Evolutionary conservation across 495 filamentous ascomycete genomes (phyloP).

Genomic region (Penicillium dipodomyicola): DNA sequence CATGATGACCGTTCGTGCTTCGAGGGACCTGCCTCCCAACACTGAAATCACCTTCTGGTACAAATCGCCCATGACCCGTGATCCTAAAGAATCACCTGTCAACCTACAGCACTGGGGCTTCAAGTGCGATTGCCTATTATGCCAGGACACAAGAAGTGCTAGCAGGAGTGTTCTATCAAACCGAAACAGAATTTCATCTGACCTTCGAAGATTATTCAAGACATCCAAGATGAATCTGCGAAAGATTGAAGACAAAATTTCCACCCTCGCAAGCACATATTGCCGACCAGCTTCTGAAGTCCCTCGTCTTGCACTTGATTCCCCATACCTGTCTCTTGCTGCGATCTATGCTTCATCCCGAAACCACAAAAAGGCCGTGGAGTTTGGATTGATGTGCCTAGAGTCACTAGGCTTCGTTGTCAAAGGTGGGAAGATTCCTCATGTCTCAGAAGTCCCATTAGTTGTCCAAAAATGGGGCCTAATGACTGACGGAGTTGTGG

Average conservation of each 20-base stretch:
- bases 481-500: conserved; percentile 26
- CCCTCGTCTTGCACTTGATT: conserved; percentile 32
- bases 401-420: conserved; percentile 44
- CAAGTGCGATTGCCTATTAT: conserved; percentile 46
- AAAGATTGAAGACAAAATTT: conserved; percentile 22
- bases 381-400: conserved; percentile 26
- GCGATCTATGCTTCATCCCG: conserved; percentile 8
- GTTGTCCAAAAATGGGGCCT: conserved; percentile 45
- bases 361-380: conserved; percentile 10
- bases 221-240: not conserved
- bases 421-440: conserved; percentile 26
- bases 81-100: conserved; percentile 11
- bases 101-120: conserved; percentile 45
- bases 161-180: conserved; percentile 8
- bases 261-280: conserved; percentile 33
- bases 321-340: conserved; percentile 31
- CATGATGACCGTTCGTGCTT: conserved; percentile 57
- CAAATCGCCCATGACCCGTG: conserved; percentile 23
- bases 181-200: conserved; percentile 11
- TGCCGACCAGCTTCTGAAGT: conserved; percentile 19
- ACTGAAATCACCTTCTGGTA: conserved; percentile 51
- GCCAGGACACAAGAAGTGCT: conserved; percentile 26
- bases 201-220: conserved; percentile 13
- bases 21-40: conserved; percentile 39
- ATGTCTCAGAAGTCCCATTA: conserved; percentile 14